Evolutionary conservation across 2,329 filamentous ascomycete genomes (phyloP), one percentile per base, ranked within the genome.

Genomic region (Sporothrix humicola): DNA sequence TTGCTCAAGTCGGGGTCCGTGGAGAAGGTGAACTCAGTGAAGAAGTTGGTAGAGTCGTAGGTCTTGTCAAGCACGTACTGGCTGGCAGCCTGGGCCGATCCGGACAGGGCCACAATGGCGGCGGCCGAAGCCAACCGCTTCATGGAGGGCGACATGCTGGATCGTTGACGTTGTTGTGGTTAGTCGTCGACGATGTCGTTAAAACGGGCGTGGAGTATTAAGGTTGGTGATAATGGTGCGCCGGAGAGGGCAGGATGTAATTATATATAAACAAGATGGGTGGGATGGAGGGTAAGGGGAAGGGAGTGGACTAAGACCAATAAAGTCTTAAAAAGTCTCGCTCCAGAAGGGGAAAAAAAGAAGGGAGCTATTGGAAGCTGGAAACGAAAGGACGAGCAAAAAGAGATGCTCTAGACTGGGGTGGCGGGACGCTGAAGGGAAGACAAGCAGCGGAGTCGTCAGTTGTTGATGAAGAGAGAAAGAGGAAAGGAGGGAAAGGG

Each of bases 1-100:
- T 86, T 79, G 61, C 89, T 93, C 7, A 89, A 89, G 77, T 94
- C 91, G 5, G 77, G 63, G 20, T 76, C 78, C 69, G 79, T 76
- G 72, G 82, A 80, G 78, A 86, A 86, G 59, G 80, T 73, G 75
- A 85, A 87, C 78, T 86, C 84, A 77, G 82, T 79, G 58, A 86
- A 84, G 78, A 87, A 86, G 80, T 86, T 87, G 69, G 75, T 78
- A 26, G 79, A 74, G 63, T 83, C 80, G 76, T 85, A 86, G 0
- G 80, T 77, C 70, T 86, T 83, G 3, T 79, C 75, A 65, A 85
- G 77, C 66, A 80, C 77, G 74, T 84, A 83, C 63, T 80, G 80
- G 75, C 81, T 76, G 65, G 77, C 79, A 2, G 71, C 59, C 3
- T 37, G 20, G 17, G 12, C 70, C 0, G 72, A 72, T 6, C 42